Conservation (phyloP, 2,329 filamentous ascomycete species). For the Ophiostoma novo-ulmi region DNA sequence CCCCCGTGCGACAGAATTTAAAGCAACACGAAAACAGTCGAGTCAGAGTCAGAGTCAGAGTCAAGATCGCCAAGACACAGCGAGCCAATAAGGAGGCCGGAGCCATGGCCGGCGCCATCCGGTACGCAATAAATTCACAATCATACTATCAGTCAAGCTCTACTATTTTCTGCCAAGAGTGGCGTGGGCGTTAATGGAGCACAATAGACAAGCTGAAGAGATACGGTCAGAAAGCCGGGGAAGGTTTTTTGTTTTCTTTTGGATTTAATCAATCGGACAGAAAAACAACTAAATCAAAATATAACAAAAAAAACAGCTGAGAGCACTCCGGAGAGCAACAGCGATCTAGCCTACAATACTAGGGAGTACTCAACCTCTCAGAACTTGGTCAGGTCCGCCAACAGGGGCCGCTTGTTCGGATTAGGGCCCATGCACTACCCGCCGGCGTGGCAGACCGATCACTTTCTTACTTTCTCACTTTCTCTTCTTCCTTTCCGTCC, state of each 20-base stretch:
- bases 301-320: neutral
- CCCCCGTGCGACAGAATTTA: neutral
- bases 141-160: neutral
- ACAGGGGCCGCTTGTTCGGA: neutral
- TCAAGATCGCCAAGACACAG: neutral
- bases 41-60: neutral
- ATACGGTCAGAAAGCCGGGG: neutral
- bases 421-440: neutral
- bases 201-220: neutral
- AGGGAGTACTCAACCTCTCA: neutral
- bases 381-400: neutral
- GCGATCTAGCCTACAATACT: neutral
- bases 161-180: slow-evolving; percentile 11
- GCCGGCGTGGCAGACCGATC: neutral
- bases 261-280: neutral
- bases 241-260: neutral
- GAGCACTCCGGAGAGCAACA: neutral
- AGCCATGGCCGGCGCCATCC: neutral
- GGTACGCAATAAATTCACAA: neutral
- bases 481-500: neutral
- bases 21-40: neutral
- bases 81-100: slow-evolving; percentile 10
- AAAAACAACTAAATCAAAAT: neutral
- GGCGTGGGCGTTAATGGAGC: neutral
- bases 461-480: neutral